Evolutionary conservation across 2,329 filamentous ascomycete genomes (phyloP).

Genomic region (Colletotrichum aenigma): DNA sequence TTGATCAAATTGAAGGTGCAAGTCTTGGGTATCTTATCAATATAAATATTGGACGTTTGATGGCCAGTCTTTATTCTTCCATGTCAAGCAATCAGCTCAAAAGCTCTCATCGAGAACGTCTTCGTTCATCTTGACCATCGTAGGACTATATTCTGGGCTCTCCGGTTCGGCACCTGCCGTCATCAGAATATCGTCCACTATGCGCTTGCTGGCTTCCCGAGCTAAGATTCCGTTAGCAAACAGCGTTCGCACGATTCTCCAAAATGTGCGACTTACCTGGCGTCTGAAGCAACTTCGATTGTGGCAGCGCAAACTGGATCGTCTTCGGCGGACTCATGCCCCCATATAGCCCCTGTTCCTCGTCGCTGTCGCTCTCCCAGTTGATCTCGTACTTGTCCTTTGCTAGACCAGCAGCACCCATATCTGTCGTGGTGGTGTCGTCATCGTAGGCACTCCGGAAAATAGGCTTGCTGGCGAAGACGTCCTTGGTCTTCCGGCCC

Average conservation of each 20-base stretch:
- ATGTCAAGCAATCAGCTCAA: conserved; percentile 30
- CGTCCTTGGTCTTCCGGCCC: conserved; percentile 53
- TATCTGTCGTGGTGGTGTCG: conserved; percentile 23
- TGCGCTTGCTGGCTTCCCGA: conserved; percentile 78
- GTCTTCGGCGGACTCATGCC: conserved; percentile 93
- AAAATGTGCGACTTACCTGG: conserved; percentile 60
- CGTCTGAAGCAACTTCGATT: conserved; percentile 78
- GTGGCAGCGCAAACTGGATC: conserved; percentile 82
- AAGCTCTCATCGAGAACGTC: conserved; percentile 68
- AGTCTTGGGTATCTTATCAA: neutral
- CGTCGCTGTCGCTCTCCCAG: conserved; percentile 78
- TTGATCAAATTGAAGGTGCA: neutral
- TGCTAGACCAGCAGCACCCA: conserved; percentile 18
- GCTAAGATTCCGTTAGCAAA: conserved; percentile 49
- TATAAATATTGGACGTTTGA: neutral
- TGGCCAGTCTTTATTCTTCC: neutral
- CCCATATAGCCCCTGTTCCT: conserved; percentile 64
- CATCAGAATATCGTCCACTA: conserved; percentile 79
- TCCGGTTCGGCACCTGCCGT: conserved; percentile 71
- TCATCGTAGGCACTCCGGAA: conserved; percentile 23
- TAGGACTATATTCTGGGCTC: conserved; percentile 65
- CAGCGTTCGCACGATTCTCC: neutral
- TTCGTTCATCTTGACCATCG: conserved; percentile 68
- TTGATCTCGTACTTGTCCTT: conserved; percentile 59
- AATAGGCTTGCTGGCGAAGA: conserved; percentile 37